Conservation (phyloP, 495 filamentous ascomycete genomes). For the Bacidia rubella region DNA sequence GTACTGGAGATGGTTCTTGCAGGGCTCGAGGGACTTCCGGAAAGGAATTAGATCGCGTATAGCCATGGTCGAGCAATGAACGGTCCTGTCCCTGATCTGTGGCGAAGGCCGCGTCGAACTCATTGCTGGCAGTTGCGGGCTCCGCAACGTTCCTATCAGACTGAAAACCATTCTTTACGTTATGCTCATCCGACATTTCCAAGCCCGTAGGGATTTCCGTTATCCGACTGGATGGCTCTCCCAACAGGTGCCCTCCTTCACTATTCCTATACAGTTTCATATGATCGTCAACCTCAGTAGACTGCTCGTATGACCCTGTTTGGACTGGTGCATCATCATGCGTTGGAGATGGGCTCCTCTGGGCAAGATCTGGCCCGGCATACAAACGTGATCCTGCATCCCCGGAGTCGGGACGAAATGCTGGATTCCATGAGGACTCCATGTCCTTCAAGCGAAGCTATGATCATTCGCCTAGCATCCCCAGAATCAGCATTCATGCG, state of each 20-base stretch:
- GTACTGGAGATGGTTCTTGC: slow-evolving; percentile 10
- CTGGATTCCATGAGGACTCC: slow-evolving; percentile 29
- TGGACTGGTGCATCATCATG: too few species aligned
- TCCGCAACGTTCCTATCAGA: too few species aligned
- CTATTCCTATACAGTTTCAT: too few species aligned
- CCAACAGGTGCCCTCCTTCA: neutral
- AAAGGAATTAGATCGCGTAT: slow-evolving; percentile 44
- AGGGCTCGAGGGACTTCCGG: slow-evolving; percentile 36
- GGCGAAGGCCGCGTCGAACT: slow-evolving; percentile 1
- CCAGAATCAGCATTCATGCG: neutral
- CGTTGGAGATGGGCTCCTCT: neutral
- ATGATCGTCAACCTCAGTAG: too few species aligned
- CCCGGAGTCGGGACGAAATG: slow-evolving; percentile 19
- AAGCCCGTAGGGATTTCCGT: too few species aligned
- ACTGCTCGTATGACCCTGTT: too few species aligned
- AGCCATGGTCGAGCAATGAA: neutral
- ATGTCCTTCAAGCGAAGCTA: neutral
- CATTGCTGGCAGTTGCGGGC: too few species aligned
- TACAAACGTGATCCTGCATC: too few species aligned
- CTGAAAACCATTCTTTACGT: neutral
- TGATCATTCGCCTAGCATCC: neutral
- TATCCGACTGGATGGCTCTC: neutral
- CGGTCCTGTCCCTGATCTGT: slow-evolving; percentile 1
- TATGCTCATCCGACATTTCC: neutral
- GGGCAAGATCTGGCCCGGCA: neutral